Evolutionary conservation across 805 yeast species (phyloP).

Genomic region (Nakazawaea populi): DNA sequence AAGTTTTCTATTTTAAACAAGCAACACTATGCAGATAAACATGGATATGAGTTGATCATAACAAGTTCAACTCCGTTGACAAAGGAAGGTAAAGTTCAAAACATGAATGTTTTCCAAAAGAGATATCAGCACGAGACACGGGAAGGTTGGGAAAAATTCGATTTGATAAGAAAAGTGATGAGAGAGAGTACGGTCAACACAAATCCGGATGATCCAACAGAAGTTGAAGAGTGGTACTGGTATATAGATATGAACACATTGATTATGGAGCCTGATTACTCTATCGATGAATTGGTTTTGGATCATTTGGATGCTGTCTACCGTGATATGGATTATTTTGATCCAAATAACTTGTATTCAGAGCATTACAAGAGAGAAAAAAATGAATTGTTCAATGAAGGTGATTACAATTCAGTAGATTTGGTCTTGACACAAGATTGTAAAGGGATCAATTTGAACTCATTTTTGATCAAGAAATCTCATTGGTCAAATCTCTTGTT

Average conservation of each 20-base stretch:
- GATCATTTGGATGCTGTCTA: conserved; percentile 22
- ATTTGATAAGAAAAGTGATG: conserved; percentile 28
- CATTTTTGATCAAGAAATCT: conserved; percentile 31
- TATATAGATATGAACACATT: conserved; percentile 33
- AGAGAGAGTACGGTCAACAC: conserved; percentile 23
- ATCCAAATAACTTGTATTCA: conserved; percentile 26
- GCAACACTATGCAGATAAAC: conserved; percentile 39
- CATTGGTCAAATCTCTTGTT: conserved; percentile 31
- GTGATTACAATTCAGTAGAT: conserved; percentile 27
- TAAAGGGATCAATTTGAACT: conserved; percentile 34
- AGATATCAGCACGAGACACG: conserved; percentile 44
- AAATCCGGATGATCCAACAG: conserved; percentile 10
- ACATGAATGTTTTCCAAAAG: conserved; percentile 36
- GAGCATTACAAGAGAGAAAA: conserved; percentile 19
- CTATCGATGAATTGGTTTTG: conserved; percentile 29
- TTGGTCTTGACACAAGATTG: conserved; percentile 34
- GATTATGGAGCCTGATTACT: conserved; percentile 33
- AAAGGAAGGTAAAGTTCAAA: conserved; percentile 22
- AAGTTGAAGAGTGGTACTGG: conserved; percentile 34
- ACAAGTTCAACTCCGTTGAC: conserved; percentile 16
- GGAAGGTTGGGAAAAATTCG: conserved; percentile 40
- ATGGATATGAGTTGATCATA: conserved; percentile 42
- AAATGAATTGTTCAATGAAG: conserved; percentile 13
- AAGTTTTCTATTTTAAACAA: conserved; percentile 41
- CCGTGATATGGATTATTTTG: conserved; percentile 28